Conservation (phyloP, 208 protist genomes). For the Crithidia fasciculata region DNA sequence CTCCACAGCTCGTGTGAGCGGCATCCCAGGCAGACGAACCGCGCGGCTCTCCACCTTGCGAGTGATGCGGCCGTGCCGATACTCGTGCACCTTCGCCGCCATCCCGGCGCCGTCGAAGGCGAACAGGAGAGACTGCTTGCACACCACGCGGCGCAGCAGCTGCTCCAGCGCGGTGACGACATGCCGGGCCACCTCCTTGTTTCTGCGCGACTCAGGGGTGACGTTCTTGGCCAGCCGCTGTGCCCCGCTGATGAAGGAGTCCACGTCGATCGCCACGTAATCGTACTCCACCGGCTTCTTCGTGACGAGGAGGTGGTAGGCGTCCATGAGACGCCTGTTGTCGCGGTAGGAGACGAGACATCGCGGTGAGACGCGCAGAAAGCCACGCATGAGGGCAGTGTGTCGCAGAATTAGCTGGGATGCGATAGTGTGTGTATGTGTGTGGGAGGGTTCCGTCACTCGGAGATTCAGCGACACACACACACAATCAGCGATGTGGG, state of each 20-base stretch:
- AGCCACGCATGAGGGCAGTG: constrained; percentile 9
- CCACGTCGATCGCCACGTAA: constrained; percentile 81
- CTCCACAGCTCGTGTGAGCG: constrained; percentile 78
- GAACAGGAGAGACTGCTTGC: constrained; percentile 61
- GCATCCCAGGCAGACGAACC: constrained; percentile 64
- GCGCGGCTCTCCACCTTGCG: constrained; percentile 56
- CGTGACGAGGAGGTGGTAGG: constrained; percentile 68
- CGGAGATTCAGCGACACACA: no score
- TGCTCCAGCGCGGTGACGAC: constrained; percentile 69
- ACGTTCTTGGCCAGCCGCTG: constrained; percentile 70
- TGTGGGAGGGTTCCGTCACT: no score
- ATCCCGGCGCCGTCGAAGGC: constrained; percentile 77
- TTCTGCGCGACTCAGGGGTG: constrained; percentile 58
- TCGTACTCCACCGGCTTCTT: constrained; percentile 88
- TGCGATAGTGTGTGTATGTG: neutral
- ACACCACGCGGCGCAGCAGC: constrained; percentile 63
- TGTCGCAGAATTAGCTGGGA: neutral
- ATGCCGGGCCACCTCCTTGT: constrained; percentile 70
- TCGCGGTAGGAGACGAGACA: constrained; percentile 22
- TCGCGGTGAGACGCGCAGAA: constrained; percentile 7
- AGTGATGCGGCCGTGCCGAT: constrained; percentile 38
- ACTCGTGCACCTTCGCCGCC: constrained; percentile 53
- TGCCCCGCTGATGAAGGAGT: constrained; percentile 61
- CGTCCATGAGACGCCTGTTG: constrained; percentile 49
- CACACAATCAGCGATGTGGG: neutral